phyloP scores from a whole-genome alignment of 1,139 yeast species.

The Saccharomycopsis hybrid region DNA sequence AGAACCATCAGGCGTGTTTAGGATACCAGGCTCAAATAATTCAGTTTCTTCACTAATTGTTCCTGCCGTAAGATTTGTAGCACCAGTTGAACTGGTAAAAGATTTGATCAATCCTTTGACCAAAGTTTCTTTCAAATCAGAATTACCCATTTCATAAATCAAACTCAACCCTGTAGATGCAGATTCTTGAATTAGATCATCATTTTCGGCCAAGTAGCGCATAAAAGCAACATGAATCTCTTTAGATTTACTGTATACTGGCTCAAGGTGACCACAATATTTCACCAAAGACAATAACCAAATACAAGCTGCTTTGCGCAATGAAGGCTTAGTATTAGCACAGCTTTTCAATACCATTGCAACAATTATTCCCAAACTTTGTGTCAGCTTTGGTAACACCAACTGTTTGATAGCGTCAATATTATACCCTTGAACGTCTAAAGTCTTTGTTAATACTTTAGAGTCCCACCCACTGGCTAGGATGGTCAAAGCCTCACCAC shows the following conservation, averaged over 20 bases:
- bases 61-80: slow-evolving; percentile 52
- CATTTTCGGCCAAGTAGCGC: slow-evolving; percentile 70
- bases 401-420: slow-evolving; percentile 14
- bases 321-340: slow-evolving; percentile 60
- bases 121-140: slow-evolving; percentile 61
- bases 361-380: slow-evolving; percentile 11
- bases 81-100: slow-evolving; percentile 64
- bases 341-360: slow-evolving; percentile 46
- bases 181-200: slow-evolving; percentile 82
- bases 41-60: slow-evolving; percentile 74
- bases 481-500: slow-evolving; percentile 79
- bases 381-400: slow-evolving; percentile 12
- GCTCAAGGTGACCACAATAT: slow-evolving; percentile 50
- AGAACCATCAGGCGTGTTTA: slow-evolving; percentile 79
- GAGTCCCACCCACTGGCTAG: slow-evolving; percentile 77
- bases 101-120: slow-evolving; percentile 72
- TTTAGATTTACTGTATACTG: slow-evolving; percentile 39
- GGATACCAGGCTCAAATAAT: slow-evolving; percentile 73
- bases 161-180: slow-evolving; percentile 86
- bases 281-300: slow-evolving; percentile 82
- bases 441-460: slow-evolving; percentile 36
- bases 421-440: slow-evolving; percentile 43
- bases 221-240: slow-evolving; percentile 67
- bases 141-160: slow-evolving; percentile 71
- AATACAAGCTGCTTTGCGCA: slow-evolving; percentile 72